These are phyloP conservation scores for Triticum aestivum DNA, from an alignment of 176 grass and related monocot genomes.

Conservation along the genomic window DNA sequence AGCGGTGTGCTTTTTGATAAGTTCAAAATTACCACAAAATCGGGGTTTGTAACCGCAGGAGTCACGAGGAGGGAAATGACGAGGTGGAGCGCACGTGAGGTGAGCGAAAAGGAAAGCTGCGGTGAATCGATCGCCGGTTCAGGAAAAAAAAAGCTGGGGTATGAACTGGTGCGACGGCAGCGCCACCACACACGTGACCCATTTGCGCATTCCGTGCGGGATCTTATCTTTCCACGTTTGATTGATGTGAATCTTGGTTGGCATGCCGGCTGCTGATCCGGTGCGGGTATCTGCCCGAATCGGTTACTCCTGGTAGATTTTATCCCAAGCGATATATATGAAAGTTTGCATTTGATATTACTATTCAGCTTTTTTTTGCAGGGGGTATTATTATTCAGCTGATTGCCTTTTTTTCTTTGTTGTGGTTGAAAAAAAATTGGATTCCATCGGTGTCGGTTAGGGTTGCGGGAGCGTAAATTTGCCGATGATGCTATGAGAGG, in stretches of 20 bases:
- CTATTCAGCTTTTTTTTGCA: too few species aligned
- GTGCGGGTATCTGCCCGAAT: neutral
- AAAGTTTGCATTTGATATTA: too few species aligned
- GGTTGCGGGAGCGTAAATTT: neutral
- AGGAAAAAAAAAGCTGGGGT: neutral
- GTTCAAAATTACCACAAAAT: neutral
- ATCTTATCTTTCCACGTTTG: neutral
- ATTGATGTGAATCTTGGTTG: neutral
- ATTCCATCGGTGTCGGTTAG: neutral
- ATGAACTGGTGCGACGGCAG: neutral
- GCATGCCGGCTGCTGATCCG: neutral
- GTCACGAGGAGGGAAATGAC: neutral
- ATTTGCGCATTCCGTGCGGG: neutral
- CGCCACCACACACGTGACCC: neutral
- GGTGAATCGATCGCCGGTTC: neutral
- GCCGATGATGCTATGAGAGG: neutral
- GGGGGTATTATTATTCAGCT: too few species aligned
- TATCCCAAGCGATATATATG: neutral
- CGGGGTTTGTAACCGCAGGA: neutral
- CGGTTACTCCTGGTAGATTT: neutral
- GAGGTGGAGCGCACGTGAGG: conserved; percentile 12
- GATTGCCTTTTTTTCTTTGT: too few species aligned
- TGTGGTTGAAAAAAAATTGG: too few species aligned
- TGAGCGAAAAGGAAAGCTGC: neutral
- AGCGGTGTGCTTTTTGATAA: too few species aligned